These are phyloP conservation scores for Capsella bursapastoris DNA, from an alignment of 345 rosid species.

Conservation along the genomic window DNA sequence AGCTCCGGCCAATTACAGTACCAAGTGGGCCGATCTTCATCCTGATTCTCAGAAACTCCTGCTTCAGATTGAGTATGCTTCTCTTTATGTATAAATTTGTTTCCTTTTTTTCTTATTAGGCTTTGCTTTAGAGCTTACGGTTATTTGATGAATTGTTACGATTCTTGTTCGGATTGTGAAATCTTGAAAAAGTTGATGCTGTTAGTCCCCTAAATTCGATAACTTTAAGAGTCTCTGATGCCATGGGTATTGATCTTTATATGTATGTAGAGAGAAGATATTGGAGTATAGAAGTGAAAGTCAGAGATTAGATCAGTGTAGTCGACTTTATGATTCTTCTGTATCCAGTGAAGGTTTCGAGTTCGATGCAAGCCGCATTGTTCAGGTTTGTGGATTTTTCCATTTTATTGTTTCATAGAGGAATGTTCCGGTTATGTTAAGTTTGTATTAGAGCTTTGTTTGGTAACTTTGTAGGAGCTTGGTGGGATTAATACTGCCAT, in stretches of 20 bases:
- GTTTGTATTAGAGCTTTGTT: neutral
- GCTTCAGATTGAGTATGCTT: conserved; percentile 80
- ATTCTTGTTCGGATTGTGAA: neutral
- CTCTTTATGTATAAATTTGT: conserved; percentile 1
- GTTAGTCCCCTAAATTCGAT: neutral
- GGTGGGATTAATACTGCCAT: conserved; percentile 81
- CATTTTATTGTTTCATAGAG: neutral
- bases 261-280: conserved; percentile 67
- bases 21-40: conserved; percentile 95
- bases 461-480: conserved; percentile 64
- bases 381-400: conserved; percentile 60
- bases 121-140: conserved; percentile 7
- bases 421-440: neutral
- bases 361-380: conserved; percentile 83
- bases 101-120: conserved; percentile 16
- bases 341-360: conserved; percentile 86
- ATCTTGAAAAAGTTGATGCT: neutral
- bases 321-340: conserved; percentile 94
- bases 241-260: conserved; percentile 12
- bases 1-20: conserved; percentile 88
- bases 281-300: conserved; percentile 88
- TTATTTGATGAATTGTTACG: neutral
- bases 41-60: conserved; percentile 88
- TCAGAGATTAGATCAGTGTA: conserved; percentile 89
- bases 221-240: neutral